Evolutionary conservation across 345 rosid species (phyloP), one percentile per base, ranked within the genome.

Genomic region (Linum lewisii): DNA sequence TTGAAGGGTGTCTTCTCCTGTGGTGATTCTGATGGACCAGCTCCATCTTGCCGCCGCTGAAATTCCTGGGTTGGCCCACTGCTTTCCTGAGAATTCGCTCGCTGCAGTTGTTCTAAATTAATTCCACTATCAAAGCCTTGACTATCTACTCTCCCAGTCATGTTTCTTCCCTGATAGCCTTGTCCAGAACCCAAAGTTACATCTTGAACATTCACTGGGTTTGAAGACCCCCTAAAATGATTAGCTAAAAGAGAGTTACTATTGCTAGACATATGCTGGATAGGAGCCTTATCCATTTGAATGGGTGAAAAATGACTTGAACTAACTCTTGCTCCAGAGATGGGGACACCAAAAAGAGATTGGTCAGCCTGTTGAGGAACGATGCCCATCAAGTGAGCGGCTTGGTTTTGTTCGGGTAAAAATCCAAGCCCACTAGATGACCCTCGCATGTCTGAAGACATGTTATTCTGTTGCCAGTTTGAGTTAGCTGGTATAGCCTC

Each of bases 271-370:
- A 52, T 52, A 4, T 52, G 25, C 56, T 52, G 56, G 11, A 21
- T 10, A 20, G 23, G 23, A 21, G 56, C 24, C 24, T 52, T 52
- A 21, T 52, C 56, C 56, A 52, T 52, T 52, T 52, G 56, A 13
- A 52, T 21, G 24, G 25, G 23, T 20, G 56, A 24, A 52, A 52
- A 52, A 52, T 78, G 84, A 65, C 70, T 54, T 54, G 44, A 47
- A 73, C 57, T 72, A 62, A 73, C 77, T 73, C 84, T 77, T 52
- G 84, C 57, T 51, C 67, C 78, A 71, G 76, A 63, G 66, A 74
- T 67, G 53, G 83, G 82, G 63, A 70, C 50, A 34, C 86, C 85
- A 44, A 77, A 80, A 24, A 77, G 60, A 62, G 96, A 85, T 23
- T 62, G 65, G 65, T 82, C 84, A 64, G 62, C 61, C 50, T 75